A percentile compares a stretch with the other conserved stretches of the same genome.
Conservation (phyloP, 805 yeast species). For the Yarrowia divulgata region DNA sequence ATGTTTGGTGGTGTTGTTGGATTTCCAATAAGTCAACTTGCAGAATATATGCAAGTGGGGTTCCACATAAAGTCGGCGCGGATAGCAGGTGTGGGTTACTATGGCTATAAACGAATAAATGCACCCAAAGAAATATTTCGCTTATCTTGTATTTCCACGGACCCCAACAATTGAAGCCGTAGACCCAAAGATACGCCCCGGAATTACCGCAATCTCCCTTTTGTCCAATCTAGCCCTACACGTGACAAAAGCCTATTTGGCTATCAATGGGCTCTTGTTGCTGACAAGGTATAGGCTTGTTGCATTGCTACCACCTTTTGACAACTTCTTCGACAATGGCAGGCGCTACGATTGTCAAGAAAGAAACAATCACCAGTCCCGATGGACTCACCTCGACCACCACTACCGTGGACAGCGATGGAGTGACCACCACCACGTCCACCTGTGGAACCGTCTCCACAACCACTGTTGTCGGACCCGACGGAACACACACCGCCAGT, state of each 20-base stretch:
- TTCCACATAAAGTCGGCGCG: constrained; percentile 1
- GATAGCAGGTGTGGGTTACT: too few relatives aligned
- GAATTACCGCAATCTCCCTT: constrained; percentile 19
- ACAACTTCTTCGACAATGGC: constrained; percentile 4
- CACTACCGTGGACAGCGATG: constrained; percentile 22
- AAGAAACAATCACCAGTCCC: constrained; percentile 25
- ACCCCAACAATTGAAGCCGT: too few relatives aligned
- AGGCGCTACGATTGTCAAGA: constrained; percentile 11
- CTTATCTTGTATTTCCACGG: background rate
- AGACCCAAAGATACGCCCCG: background rate
- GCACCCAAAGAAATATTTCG: background rate
- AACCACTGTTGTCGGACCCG: constrained; percentile 27
- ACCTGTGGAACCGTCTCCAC: constrained; percentile 33
- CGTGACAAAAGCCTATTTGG: constrained; percentile 29
- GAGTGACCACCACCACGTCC: constrained; percentile 32
- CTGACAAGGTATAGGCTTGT: background rate
- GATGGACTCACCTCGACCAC: constrained; percentile 25
- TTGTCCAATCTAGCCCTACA: constrained; percentile 7
- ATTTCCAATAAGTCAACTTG: constrained; percentile 4
- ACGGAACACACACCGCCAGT: constrained; percentile 16
- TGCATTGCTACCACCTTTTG: constrained; percentile 17
- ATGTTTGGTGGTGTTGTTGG: constrained; percentile 13
- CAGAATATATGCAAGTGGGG: constrained; percentile 33
- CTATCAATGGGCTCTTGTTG: constrained; percentile 5
- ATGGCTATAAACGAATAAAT: background rate